A percentile compares a stretch with the other conserved stretches of the same genome.
Evolutionary conservation across 306 rosid species (phyloP).

Genomic region (Dryas alaskensis): DNA sequence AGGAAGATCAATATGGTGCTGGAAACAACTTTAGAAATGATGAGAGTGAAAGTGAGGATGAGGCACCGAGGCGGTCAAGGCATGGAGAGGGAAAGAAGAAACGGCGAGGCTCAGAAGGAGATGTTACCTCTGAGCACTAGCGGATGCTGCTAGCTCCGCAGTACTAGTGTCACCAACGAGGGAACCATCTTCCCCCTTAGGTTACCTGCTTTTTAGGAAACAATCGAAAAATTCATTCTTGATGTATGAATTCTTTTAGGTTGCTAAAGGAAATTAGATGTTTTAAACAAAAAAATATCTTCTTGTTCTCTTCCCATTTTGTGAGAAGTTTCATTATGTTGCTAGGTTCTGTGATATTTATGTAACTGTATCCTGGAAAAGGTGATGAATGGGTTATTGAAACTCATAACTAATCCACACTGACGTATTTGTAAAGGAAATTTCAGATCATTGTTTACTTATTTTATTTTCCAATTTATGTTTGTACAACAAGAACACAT

Average conservation of each 20-base stretch:
- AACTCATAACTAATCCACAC: background rate
- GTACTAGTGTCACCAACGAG: constrained; percentile 27
- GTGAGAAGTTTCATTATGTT: background rate
- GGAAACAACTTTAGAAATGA: constrained; percentile 56
- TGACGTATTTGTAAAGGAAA: background rate
- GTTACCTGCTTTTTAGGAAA: constrained; percentile 27
- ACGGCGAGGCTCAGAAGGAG: constrained; percentile 66
- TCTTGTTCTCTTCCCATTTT: background rate
- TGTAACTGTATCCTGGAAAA: constrained; percentile 17
- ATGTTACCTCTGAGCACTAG: constrained; percentile 50
- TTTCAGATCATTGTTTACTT: too few species aligned
- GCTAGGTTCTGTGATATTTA: background rate
- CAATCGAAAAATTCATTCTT: background rate
- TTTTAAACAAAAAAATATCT: too few species aligned
- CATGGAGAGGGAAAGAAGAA: constrained; percentile 95
- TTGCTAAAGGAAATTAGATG: constrained; percentile 1
- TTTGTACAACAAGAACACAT: too few species aligned
- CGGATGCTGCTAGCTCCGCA: constrained; percentile 21
- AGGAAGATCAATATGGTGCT: constrained; percentile 54
- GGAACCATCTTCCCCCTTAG: constrained; percentile 28
- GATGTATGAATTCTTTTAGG: constrained; percentile 20
- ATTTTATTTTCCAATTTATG: too few species aligned
- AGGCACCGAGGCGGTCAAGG: constrained; percentile 96
- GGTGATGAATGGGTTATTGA: background rate
- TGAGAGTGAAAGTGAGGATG: constrained; percentile 94